Percentiles rank a stretch among this genome's conserved stretches.
Conservation (phyloP, 2,329 filamentous ascomycete genomes). For the Neodidymelliopsis sp. region DNA sequence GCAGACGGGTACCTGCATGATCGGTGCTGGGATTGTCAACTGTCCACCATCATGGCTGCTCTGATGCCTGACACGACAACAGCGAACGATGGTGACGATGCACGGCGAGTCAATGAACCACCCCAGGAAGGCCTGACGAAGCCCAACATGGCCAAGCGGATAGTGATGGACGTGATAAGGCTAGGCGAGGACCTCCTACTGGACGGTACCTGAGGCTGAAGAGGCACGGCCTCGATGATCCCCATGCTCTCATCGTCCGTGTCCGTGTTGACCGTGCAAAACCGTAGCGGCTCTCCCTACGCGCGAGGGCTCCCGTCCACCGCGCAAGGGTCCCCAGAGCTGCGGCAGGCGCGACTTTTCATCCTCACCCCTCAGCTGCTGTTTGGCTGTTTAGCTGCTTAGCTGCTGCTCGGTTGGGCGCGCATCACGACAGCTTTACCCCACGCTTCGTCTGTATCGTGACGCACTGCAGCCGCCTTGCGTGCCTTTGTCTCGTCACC, state of each 20-base stretch:
- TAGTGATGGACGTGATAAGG: conserved; percentile 9
- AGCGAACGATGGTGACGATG: neutral
- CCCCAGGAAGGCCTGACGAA: neutral
- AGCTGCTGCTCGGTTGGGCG: neutral
- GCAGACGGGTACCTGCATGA: conserved; percentile 22
- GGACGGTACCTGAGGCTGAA: conserved; percentile 18
- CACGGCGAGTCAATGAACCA: conserved; percentile 6
- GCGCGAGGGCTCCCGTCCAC: neutral
- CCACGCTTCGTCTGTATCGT: neutral
- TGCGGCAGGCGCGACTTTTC: conserved; percentile 16
- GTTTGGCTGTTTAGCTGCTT: no score
- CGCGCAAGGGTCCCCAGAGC: conserved; percentile 14
- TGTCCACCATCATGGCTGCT: neutral
- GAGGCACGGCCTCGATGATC: conserved; percentile 13
- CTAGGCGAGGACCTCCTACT: conserved; percentile 11
- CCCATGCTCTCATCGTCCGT: conserved; percentile 7
- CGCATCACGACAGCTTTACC: neutral
- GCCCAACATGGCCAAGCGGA: conserved; percentile 4
- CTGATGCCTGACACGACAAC: neutral
- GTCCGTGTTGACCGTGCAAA: conserved; percentile 12
- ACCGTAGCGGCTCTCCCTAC: neutral
- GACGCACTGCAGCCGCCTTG: conserved; percentile 9
- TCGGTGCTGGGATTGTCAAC: conserved; percentile 16
- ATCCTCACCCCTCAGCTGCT: conserved; percentile 3
- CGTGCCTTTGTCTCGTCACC: conserved; percentile 29